A percentile compares a stretch with the other conserved stretches of the same genome.
Conservation (phyloP, 768 basidiomycete species). For the Pulveroboletus ravenelii region DNA sequence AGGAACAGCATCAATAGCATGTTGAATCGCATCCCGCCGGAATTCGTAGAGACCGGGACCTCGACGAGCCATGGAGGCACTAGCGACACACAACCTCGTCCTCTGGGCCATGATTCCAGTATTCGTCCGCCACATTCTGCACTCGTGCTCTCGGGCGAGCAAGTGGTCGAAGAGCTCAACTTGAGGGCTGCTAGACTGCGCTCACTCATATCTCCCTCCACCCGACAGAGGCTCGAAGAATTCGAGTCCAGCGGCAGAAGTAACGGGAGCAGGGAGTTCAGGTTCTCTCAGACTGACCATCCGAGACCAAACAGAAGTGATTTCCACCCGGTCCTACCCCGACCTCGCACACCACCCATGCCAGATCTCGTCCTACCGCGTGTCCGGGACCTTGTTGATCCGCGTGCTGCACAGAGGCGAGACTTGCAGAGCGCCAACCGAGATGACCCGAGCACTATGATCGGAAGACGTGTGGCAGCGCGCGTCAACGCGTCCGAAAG, state of each 20-base stretch:
- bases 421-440: conserved; percentile 16
- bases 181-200: conserved; percentile 26
- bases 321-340: conserved; percentile 9
- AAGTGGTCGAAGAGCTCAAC: conserved; percentile 25
- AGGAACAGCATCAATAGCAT: conserved; percentile 47
- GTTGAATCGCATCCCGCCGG: conserved; percentile 37
- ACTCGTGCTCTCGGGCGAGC: conserved; percentile 28
- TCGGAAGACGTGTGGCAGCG: conserved; percentile 33
- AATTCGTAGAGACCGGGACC: conserved; percentile 12
- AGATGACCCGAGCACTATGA: conserved; percentile 33
- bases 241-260: conserved; percentile 21
- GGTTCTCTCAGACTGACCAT: conserved; percentile 16
- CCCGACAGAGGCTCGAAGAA: conserved; percentile 31
- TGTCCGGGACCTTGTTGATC: conserved; percentile 13
- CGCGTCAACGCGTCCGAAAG: conserved; percentile 21
- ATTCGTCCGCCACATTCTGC: conserved; percentile 30
- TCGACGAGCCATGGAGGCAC: conserved; percentile 1
- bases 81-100: conserved; percentile 5
- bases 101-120: conserved; percentile 16
- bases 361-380: conserved; percentile 26
- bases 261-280: conserved; percentile 12
- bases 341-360: conserved; percentile 28
- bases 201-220: conserved; percentile 26
- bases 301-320: conserved; percentile 16
- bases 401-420: conserved; percentile 13